Conservation (phyloP, 805 yeast species). For the Starmerella sp. region DNA sequence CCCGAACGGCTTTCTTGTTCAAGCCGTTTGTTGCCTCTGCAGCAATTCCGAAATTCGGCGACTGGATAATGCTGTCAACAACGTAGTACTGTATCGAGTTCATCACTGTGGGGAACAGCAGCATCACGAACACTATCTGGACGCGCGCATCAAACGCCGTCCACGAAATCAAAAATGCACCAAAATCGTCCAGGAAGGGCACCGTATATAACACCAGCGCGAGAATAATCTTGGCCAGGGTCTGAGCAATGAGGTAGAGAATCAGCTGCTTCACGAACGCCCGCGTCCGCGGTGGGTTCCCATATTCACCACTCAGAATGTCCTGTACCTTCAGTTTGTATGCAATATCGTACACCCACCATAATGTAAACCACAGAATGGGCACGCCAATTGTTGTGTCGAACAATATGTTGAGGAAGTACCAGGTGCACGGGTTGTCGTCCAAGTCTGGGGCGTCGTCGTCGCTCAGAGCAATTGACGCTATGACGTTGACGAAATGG, state of each 20-base stretch:
- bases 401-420: conserved; percentile 72
- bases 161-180: conserved; percentile 73
- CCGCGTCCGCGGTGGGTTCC: conserved; percentile 48
- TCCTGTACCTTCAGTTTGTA: conserved; percentile 34
- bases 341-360: conserved; percentile 33
- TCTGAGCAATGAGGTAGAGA: conserved; percentile 54
- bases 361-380: conserved; percentile 49
- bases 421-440: conserved; percentile 86
- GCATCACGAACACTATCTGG: conserved; percentile 79
- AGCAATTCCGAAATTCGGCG: conserved; percentile 31
- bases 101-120: conserved; percentile 38
- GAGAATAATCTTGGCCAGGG: conserved; percentile 51
- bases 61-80: conserved; percentile 49
- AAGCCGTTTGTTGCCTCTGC: not conserved
- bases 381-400: conserved; percentile 95
- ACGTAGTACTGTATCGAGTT: conserved; percentile 42
- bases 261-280: conserved; percentile 62
- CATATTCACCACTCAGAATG: conserved; percentile 48
- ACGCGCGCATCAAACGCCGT: conserved; percentile 59
- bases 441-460: conserved; percentile 31
- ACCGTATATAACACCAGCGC: conserved; percentile 47
- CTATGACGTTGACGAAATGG: conserved; percentile 62
- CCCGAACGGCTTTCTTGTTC: conserved; percentile 3
- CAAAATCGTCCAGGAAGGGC: conserved; percentile 58
- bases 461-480: conserved; percentile 45